Percentiles rank a stretch among this genome's conserved stretches.
Conservation (phyloP, 768 basidiomycete genomes). For the Podaxis sp. region DNA sequence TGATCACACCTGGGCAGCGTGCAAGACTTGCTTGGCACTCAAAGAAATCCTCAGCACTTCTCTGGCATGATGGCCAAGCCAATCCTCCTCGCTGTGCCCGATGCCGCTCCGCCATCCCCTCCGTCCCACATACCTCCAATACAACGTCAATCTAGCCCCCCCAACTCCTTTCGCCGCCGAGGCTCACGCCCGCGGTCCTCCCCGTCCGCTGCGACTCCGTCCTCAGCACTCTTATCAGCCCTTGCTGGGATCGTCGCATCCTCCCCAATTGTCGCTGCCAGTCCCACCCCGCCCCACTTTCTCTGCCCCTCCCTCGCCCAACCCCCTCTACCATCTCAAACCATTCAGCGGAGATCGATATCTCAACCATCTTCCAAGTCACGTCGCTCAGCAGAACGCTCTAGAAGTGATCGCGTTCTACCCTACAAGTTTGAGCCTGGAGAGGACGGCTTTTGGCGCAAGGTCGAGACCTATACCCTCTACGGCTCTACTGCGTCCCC, state of each 20-base stretch:
- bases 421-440: constrained; percentile 55
- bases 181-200: neutral
- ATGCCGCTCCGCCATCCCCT: constrained; percentile 24
- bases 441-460: constrained; percentile 60
- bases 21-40: constrained; percentile 41
- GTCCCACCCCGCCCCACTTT: constrained; percentile 58
- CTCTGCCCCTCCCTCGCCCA: constrained; percentile 52
- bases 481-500: constrained; percentile 70
- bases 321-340: constrained; percentile 1
- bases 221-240: constrained; percentile 51
- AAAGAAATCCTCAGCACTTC: constrained; percentile 24
- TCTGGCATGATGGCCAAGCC: constrained; percentile 55
- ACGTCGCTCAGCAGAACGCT: neutral
- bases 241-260: constrained; percentile 54
- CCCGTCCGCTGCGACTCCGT: constrained; percentile 33
- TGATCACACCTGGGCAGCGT: constrained; percentile 13
- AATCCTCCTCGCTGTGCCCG: constrained; percentile 34
- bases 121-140: constrained; percentile 12
- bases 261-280: constrained; percentile 43
- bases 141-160: neutral
- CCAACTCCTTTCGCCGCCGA: constrained; percentile 16
- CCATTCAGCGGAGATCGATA: constrained; percentile 16
- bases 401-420: constrained; percentile 29
- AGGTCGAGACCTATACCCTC: constrained; percentile 53
- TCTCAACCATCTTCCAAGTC: constrained; percentile 17